phyloP scores from a whole-genome alignment of 352 stramenopile genomes.

The Phytopythium delawarense region DNA sequence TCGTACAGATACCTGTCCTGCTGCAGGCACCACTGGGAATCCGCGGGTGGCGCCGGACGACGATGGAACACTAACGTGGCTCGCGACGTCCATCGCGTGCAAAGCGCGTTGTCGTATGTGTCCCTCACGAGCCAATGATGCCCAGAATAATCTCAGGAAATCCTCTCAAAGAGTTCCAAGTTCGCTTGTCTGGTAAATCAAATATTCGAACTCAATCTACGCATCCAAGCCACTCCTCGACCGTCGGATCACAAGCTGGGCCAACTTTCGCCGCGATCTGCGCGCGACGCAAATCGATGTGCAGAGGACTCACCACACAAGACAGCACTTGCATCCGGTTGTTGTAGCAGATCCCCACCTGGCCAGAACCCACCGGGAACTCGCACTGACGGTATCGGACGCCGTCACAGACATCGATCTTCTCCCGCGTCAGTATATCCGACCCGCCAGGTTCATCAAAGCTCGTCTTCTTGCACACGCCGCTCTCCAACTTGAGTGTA shows the following conservation, averaged over 20 bases:
- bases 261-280: constrained; percentile 19
- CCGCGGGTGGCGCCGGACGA: neutral
- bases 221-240: constrained; percentile 27
- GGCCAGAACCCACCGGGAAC: constrained; percentile 3
- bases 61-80: neutral
- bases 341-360: constrained; percentile 26
- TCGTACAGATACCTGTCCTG: neutral
- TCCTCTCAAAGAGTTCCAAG: too few species aligned
- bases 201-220: neutral
- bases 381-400: constrained; percentile 6
- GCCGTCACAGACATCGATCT: constrained; percentile 7
- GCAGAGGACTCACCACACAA: constrained; percentile 9
- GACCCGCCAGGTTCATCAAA: constrained; percentile 1
- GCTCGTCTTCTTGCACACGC: constrained; percentile 12
- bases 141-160: too few species aligned
- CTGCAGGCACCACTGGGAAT: neutral
- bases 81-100: neutral
- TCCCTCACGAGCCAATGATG: neutral
- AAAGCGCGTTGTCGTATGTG: neutral
- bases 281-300: constrained; percentile 9
- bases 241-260: constrained; percentile 9
- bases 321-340: constrained; percentile 14
- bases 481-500: constrained; percentile 10
- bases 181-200: neutral
- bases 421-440: constrained; percentile 5